Evolutionary conservation across 129 eudicot genomes (phyloP).

Genomic region (Glebionis coronaria): DNA sequence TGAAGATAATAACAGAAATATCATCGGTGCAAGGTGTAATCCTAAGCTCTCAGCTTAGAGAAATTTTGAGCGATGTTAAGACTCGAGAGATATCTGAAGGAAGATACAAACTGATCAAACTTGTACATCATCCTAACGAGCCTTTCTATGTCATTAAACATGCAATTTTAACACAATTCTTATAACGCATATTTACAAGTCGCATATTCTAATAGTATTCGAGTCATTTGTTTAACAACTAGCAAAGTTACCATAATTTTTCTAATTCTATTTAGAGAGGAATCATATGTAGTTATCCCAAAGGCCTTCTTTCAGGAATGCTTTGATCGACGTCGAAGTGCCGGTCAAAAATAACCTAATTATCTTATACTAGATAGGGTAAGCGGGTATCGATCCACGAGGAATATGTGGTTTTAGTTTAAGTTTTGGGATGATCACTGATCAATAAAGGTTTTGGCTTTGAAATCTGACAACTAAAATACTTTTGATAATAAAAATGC

Average conservation of each 20-base stretch:
- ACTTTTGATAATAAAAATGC: no score
- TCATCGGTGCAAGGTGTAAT: slow-evolving; percentile 73
- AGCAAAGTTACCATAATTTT: slow-evolving; percentile 63
- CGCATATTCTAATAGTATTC: not conserved
- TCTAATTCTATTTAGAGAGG: slow-evolving; percentile 82
- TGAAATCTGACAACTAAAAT: no score
- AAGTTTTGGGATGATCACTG: no score
- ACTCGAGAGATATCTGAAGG: slow-evolving; percentile 51
- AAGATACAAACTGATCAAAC: slow-evolving; percentile 67
- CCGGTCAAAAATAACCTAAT: no score
- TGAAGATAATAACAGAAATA: slow-evolving; percentile 62
- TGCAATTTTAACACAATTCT: slow-evolving; percentile 34
- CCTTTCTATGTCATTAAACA: slow-evolving; percentile 83
- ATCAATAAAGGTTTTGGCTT: no score
- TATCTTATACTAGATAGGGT: no score
- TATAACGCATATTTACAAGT: not conserved
- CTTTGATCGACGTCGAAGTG: no score
- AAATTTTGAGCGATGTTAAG: slow-evolving; percentile 52
- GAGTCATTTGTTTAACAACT: slow-evolving; percentile 46
- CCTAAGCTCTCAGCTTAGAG: slow-evolving; percentile 81
- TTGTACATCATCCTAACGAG: slow-evolving; percentile 80
- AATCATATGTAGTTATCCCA: slow-evolving; percentile 77
- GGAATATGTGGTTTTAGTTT: no score
- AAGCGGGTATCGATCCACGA: no score
- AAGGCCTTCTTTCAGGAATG: slow-evolving; percentile 87